A percentile compares a stretch with the other conserved stretches of the same genome.
phyloP scores from a whole-genome alignment of 441 rosid genomes.

The Pelargonium hybrid region DNA sequence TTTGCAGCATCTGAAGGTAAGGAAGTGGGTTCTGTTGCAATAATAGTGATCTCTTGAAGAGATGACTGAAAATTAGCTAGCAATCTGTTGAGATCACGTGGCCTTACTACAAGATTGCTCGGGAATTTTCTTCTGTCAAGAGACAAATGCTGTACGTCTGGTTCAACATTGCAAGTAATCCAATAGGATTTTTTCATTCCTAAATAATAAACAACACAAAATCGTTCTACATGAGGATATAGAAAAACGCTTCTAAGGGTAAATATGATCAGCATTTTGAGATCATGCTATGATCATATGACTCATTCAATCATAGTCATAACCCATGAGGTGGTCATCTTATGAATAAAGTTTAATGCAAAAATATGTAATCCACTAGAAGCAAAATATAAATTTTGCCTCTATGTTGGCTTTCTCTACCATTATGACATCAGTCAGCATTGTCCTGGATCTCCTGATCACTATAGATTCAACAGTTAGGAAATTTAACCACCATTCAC shows the following conservation, averaged over 20 bases:
- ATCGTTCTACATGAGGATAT: background rate
- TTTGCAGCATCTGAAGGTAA: slow-evolving; percentile 57
- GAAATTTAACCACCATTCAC: too few species aligned
- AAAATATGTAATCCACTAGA: too few species aligned
- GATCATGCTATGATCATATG: too few species aligned
- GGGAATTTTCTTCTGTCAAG: slow-evolving; percentile 71
- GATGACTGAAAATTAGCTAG: slow-evolving; percentile 83
- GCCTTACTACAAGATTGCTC: slow-evolving; percentile 64
- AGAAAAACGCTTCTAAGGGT: too few species aligned
- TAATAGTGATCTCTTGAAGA: slow-evolving; percentile 85
- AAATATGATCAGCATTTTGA: too few species aligned
- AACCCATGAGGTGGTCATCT: background rate
- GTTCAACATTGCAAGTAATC: slow-evolving; percentile 87
- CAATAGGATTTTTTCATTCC: slow-evolving; percentile 75
- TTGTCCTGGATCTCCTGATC: background rate
- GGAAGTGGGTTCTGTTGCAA: slow-evolving; percentile 66
- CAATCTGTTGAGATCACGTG: slow-evolving; percentile 70
- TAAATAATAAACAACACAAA: slow-evolving; percentile 20
- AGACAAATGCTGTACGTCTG: slow-evolving; percentile 67
- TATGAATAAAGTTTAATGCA: too few species aligned
- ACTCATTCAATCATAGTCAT: too few species aligned
- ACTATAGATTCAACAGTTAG: too few species aligned
- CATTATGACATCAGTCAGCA: background rate
- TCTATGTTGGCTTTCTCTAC: background rate
- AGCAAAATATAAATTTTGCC: background rate